Evolutionary conservation across 106 monocot genomes (phyloP), one percentile per base, ranked within the genome.

Genomic region (Ottelia alismoides): DNA sequence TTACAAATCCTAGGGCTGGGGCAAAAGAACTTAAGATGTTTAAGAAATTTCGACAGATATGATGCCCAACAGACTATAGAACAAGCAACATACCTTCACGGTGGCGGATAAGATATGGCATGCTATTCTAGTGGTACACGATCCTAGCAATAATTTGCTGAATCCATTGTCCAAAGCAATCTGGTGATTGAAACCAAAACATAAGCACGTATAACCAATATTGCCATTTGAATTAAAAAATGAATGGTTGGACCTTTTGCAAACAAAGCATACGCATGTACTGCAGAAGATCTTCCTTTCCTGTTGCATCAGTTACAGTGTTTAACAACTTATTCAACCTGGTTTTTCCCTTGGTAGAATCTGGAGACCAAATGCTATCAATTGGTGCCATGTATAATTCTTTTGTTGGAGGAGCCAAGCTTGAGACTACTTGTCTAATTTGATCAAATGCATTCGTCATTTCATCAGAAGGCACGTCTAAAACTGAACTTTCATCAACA

Each of bases 81-180:
- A n/a, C n/a, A n/a, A n/a, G n/a, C n/a, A n/a, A n/a, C 69, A 69
- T 47, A 98, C 90, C 98, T 98, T 98, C 23, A 98, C 98, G 21
- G 90, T 86, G 35, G 85, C 74, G 53, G 82, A 85, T 28, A 98
- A 31, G 28, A 98, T 69, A 56, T 79, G 77, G 61, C 82, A 68
- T 29, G 98, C 90, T 54, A 98, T 77, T 56, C 57, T 26, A 29
- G 81, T 89, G 32, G 90, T 70, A 65, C 82, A 90, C 25, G 85
- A 80, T 54, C 98, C 98, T 35, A 98, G 55, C 18, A 98, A 54
- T 20, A 98, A 59, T 73, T 90, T 98, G 46, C 12, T 79, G 24
- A 79, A 98, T 31, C 79, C 85, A 61, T 76, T 74, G 21, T 83
- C 85, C 68, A 75, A 57, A 56, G 98, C 98, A 70, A 98, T 83